These are phyloP conservation scores for Akanthomyces dipterigenus DNA, from an alignment of 2,329 filamentous ascomycete genomes.

Conservation along the genomic window DNA sequence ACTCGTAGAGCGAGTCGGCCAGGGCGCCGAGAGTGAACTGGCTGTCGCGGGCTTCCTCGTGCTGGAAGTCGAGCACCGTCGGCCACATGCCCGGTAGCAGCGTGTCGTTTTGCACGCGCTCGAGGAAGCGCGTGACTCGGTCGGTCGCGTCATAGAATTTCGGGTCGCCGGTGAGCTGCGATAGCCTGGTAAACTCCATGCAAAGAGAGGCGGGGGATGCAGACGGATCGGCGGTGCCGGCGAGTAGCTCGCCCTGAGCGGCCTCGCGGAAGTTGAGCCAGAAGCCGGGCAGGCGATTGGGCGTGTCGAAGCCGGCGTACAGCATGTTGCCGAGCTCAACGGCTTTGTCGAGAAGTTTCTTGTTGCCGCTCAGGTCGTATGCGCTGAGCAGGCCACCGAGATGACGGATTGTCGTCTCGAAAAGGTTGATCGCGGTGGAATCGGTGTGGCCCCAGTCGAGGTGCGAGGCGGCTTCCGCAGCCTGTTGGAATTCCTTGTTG, in stretches of 20 bases:
- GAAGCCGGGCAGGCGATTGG: constrained; percentile 53
- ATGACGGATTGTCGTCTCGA: constrained; percentile 63
- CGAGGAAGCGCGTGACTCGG: constrained; percentile 49
- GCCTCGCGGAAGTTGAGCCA: constrained; percentile 36
- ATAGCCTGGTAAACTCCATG: constrained; percentile 56
- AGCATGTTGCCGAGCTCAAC: constrained; percentile 55
- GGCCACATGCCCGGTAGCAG: constrained; percentile 57
- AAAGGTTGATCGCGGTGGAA: constrained; percentile 47
- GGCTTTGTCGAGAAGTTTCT: constrained; percentile 51
- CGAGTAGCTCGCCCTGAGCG: constrained; percentile 27
- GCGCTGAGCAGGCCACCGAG: constrained; percentile 59
- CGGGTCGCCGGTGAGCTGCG: constrained; percentile 52
- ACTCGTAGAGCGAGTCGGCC: constrained; percentile 55
- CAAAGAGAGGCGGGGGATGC: constrained; percentile 46
- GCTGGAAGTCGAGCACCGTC: constrained; percentile 40
- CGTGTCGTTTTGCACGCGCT: constrained; percentile 44
- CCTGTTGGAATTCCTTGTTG: constrained; percentile 55
- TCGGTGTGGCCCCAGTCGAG: constrained; percentile 53
- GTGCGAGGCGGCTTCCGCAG: constrained; percentile 46
- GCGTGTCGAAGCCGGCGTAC: constrained; percentile 59
- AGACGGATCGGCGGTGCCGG: constrained; percentile 24
- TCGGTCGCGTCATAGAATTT: constrained; percentile 56
- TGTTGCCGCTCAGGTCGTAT: constrained; percentile 56
- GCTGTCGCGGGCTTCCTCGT: constrained; percentile 26
- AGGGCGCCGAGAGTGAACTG: constrained; percentile 41